Evolutionary conservation across 768 basidiomycete genomes (phyloP).

Genomic region (Nidula microcarpa): DNA sequence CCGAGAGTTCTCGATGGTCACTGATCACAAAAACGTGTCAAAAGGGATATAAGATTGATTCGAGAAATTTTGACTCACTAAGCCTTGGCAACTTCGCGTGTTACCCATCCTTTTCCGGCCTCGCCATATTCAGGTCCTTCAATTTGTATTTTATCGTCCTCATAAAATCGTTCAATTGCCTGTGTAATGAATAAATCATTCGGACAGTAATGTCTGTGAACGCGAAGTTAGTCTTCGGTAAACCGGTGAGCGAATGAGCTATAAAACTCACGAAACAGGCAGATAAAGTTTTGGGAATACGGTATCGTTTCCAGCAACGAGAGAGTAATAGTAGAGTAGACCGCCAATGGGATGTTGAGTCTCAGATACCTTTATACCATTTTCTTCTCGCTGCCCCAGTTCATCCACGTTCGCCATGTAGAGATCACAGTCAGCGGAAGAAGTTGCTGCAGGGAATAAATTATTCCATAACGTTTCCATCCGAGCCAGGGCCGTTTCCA

Average conservation of each 20-base stretch:
- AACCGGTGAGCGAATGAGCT: neutral
- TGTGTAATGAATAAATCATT: constrained; percentile 19
- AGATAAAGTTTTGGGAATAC: constrained; percentile 27
- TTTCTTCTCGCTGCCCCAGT: neutral
- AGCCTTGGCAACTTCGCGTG: constrained; percentile 18
- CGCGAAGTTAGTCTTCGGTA: neutral
- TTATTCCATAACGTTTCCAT: constrained; percentile 24
- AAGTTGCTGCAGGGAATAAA: constrained; percentile 22
- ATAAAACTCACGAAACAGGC: constrained; percentile 23
- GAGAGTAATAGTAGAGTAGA: constrained; percentile 24
- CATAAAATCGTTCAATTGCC: constrained; percentile 23
- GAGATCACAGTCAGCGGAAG: constrained; percentile 15
- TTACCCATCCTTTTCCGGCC: constrained; percentile 18
- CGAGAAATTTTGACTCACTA: constrained; percentile 15
- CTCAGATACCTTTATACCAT: constrained; percentile 2
- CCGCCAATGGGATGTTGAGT: constrained; percentile 21
- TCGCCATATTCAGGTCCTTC: constrained; percentile 4
- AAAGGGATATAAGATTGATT: too few species aligned
- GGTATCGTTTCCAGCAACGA: constrained; percentile 19
- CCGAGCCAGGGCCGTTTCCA: constrained; percentile 13
- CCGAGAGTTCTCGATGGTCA: constrained; percentile 17
- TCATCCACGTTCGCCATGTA: constrained; percentile 3
- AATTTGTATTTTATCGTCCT: constrained; percentile 8
- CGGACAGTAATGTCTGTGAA: constrained; percentile 20
- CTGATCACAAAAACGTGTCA: constrained; percentile 4